A percentile compares a stretch with the other conserved stretches of the same genome.
phyloP scores from a whole-genome alignment of 2,329 filamentous ascomycete genomes.

The Thielaviopsis populi region DNA sequence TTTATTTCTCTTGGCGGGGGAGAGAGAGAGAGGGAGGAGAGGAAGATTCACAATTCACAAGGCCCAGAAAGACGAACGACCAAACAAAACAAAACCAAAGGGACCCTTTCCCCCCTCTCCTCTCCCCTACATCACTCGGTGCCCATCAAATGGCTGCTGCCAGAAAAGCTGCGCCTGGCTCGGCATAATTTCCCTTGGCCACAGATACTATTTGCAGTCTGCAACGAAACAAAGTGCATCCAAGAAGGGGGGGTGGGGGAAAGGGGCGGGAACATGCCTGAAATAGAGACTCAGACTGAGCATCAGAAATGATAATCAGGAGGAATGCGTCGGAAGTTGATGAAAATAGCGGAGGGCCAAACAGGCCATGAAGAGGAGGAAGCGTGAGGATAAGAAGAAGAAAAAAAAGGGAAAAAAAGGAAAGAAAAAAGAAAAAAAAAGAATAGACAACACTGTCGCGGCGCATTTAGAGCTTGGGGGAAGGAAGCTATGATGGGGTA shows the following conservation, averaged over 20 bases:
- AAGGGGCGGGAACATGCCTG: slow-evolving; percentile 1
- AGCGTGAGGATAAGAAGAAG: background rate
- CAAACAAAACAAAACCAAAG: background rate
- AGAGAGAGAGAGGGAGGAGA: background rate
- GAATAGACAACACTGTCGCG: background rate
- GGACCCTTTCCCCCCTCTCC: background rate
- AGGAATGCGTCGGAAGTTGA: background rate
- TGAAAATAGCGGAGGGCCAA: background rate
- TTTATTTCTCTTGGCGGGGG: slow-evolving; percentile 7
- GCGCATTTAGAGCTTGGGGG: no score
- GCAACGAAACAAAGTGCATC: slow-evolving; percentile 2
- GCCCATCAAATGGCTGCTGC: background rate
- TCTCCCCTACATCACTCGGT: background rate
- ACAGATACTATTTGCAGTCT: background rate
- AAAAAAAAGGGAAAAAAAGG: no score
- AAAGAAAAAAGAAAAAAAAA: no score
- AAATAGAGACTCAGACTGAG: background rate
- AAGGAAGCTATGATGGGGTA: background rate
- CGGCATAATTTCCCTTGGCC: slow-evolving; percentile 4
- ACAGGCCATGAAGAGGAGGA: no score
- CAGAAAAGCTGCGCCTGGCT: slow-evolving; percentile 3
- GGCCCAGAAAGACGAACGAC: background rate
- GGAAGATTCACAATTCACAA: background rate
- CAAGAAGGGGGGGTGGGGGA: background rate
- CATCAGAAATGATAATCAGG: background rate